These are phyloP conservation scores for Ascochyta viciae-villosae DNA, from an alignment of 2,329 filamentous ascomycete genomes.

Conservation along the genomic window DNA sequence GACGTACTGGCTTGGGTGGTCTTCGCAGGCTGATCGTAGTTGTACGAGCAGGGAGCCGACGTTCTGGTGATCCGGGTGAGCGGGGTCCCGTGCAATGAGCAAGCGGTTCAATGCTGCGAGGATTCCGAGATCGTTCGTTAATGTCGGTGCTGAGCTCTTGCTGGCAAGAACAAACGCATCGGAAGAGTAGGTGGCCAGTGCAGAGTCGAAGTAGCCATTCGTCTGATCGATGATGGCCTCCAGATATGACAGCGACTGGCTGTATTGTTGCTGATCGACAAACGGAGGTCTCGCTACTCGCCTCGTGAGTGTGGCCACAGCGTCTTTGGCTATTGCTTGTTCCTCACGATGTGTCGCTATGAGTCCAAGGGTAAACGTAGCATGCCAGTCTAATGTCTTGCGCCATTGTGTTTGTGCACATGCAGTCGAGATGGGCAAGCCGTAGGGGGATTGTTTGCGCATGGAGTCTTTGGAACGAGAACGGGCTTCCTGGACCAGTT, in stretches of 20 bases:
- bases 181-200: slow-evolving; percentile 71
- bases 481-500: slow-evolving; percentile 65
- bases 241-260: slow-evolving; percentile 72
- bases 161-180: slow-evolving; percentile 63
- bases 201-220: slow-evolving; percentile 73
- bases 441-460: slow-evolving; percentile 25
- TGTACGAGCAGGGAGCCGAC: slow-evolving; percentile 69
- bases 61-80: slow-evolving; percentile 56
- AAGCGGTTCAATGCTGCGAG: slow-evolving; percentile 58
- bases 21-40: slow-evolving; percentile 71
- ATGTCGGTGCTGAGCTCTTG: slow-evolving; percentile 27
- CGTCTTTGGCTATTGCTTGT: slow-evolving; percentile 60
- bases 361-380: slow-evolving; percentile 75
- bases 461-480: slow-evolving; percentile 53
- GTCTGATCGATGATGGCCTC: slow-evolving; percentile 78
- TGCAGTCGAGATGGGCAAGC: slow-evolving; percentile 32
- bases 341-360: slow-evolving; percentile 73
- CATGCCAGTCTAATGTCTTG: slow-evolving; percentile 69
- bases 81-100: slow-evolving; percentile 53
- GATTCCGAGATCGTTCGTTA: slow-evolving; percentile 52
- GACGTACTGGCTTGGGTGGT: slow-evolving; percentile 77
- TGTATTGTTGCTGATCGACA: slow-evolving; percentile 51
- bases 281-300: slow-evolving; percentile 52
- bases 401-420: slow-evolving; percentile 66
- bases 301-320: slow-evolving; percentile 29